Evolutionary conservation across 768 basidiomycete species (phyloP), one percentile per base, ranked within the genome.

Genomic region (Amanita polypyramis): DNA sequence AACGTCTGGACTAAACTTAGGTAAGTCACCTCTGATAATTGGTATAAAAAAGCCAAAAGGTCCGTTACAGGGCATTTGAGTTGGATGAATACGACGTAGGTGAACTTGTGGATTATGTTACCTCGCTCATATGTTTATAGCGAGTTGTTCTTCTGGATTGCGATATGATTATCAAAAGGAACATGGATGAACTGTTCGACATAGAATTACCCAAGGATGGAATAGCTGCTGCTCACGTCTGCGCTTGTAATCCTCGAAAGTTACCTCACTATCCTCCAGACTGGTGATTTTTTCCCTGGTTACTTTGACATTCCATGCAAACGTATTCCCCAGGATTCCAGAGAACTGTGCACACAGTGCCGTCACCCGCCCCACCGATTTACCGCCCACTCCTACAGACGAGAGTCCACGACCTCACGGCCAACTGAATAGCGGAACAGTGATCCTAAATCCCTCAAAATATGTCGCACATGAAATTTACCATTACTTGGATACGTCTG

Each of bases 171-270:
- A 69, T 93, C 17, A 69, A 72, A 64, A 72, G 65, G 42, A 92
- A 89, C 58, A 91, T 95, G 82, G 93, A 95, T 64, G 74, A 76
- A 25, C 55, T 77, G 33, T 72, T 77, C 66, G 78, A 83, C 38
- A 63, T 88, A 45, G 61, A 69, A 25, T 66, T 95, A 4, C 73
- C 72, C 2, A 50, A 62, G 15, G 87, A 81, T 52, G 79, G 82
- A 63, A 93, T 97, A 49, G 93, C 90, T 4, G 93, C 92, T 0
- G 76, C 70, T 0, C 94, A 95, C 54, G 93, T 80, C 11, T 99
- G 95, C 59, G 82, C 92, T 3, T 99, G 95, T 68, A 99, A 99
- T 64, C 95, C 94, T 5, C 76, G 80, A 33, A 83, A 79, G 59
- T 61, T 95, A 15, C 52, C 72, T 2, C 89, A 94, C 62, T 99